These are phyloP conservation scores for Coemansia sp. DNA, from an alignment of 192 early-diverging fungal genomes.

Conservation along the genomic window DNA sequence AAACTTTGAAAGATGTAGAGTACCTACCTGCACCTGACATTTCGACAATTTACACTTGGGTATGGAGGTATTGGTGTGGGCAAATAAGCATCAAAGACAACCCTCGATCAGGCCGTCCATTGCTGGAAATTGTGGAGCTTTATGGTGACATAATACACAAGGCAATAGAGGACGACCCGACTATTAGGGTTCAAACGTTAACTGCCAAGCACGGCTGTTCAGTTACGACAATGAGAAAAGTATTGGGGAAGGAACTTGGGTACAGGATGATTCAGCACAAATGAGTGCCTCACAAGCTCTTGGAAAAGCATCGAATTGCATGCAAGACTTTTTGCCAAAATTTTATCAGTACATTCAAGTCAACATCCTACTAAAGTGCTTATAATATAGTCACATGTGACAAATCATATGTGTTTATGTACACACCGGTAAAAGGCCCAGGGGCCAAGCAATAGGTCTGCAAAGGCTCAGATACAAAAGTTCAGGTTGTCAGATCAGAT, in stretches of 20 bases:
- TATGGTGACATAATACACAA: not conserved
- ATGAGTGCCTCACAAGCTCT: not conserved
- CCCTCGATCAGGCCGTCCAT: not conserved
- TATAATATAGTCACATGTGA: slow-evolving; percentile 4
- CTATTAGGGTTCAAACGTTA: not conserved
- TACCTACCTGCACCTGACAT: too few species aligned
- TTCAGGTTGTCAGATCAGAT: not conserved
- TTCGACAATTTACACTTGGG: not conserved
- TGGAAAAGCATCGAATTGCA: not conserved
- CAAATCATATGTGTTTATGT: not conserved
- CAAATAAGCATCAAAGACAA: not conserved
- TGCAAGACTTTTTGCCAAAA: not conserved
- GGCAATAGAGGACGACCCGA: not conserved
- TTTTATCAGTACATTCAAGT: not conserved
- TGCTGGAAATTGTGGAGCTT: not conserved
- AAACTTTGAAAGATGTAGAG: not conserved
- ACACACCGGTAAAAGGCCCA: not conserved
- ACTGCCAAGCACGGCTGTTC: not conserved
- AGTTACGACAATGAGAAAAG: not conserved
- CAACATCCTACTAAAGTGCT: not conserved
- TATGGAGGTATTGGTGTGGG: not conserved
- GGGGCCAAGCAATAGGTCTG: slow-evolving; percentile 3
- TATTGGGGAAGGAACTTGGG: not conserved
- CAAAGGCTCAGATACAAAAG: not conserved
- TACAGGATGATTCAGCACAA: not conserved